Conservation (phyloP, 371 early-diverging fungal genomes). For the Rhizopus arrhizus region DNA sequence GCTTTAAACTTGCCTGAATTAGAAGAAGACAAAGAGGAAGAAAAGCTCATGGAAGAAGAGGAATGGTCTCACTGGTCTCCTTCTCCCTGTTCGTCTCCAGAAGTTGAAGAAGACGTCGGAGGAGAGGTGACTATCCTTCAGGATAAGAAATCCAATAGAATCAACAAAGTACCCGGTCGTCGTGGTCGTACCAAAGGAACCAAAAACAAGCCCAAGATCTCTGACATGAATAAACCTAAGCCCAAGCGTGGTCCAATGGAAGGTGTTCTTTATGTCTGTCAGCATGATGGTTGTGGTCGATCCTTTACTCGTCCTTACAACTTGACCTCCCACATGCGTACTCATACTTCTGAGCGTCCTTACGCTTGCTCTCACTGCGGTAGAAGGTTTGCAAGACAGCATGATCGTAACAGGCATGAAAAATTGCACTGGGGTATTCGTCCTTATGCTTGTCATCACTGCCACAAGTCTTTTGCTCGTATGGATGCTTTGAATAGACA, state of each 20-base stretch:
- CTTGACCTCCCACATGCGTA: conserved; percentile 79
- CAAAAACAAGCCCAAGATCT: conserved; percentile 20
- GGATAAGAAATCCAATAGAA: conserved; percentile 20
- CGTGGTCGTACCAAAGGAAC: conserved; percentile 33
- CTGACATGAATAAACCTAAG: conserved; percentile 2
- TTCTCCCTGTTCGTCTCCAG: conserved; percentile 25
- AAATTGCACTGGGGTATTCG: conserved; percentile 59
- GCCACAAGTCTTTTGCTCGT: conserved; percentile 61
- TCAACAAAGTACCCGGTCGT: conserved; percentile 20
- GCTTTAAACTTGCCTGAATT: conserved; percentile 18
- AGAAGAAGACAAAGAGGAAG: conserved; percentile 1
- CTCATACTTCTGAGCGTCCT: conserved; percentile 84
- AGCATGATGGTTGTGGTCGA: conserved; percentile 62
- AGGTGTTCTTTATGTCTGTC: conserved; percentile 30
- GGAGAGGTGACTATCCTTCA: conserved; percentile 14
- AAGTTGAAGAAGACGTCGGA: conserved; percentile 14
- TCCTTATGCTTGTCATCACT: conserved; percentile 58
- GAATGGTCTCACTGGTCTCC: conserved; percentile 8
- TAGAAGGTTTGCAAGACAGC: conserved; percentile 57
- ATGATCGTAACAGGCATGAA: conserved; percentile 63
- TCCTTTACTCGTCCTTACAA: conserved; percentile 73
- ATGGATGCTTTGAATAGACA: conserved; percentile 75
- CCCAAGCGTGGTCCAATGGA: conserved; percentile 16
- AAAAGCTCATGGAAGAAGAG: not conserved
- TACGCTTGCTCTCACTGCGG: conserved; percentile 57